Percentiles rank a stretch among this genome's conserved stretches.
These are phyloP conservation scores for Fusarium sp. DNA, from an alignment of 2,329 filamentous ascomycete genomes.

Conservation along the genomic window DNA sequence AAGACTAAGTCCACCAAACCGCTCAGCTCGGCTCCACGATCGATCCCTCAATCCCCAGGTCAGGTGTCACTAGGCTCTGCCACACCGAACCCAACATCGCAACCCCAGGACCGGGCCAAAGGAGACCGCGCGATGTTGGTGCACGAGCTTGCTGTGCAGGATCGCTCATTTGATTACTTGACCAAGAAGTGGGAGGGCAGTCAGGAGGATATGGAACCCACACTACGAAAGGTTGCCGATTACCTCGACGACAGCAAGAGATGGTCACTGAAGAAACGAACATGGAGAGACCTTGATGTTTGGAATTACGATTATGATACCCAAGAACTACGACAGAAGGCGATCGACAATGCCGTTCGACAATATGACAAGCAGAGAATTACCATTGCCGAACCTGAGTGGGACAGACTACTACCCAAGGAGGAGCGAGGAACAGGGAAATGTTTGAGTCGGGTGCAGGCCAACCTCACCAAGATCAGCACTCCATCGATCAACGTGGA, in stretches of 20 bases:
- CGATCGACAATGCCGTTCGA: conserved; percentile 70
- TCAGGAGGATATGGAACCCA: conserved; percentile 64
- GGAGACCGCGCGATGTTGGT: conserved; percentile 65
- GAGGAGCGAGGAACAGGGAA: conserved; percentile 69
- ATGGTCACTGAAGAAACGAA: conserved; percentile 66
- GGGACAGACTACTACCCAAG: conserved; percentile 69
- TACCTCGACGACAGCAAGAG: conserved; percentile 60
- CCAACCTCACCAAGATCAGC: conserved; percentile 64
- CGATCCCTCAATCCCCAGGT: conserved; percentile 65
- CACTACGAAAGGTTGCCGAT: conserved; percentile 69
- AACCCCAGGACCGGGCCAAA: conserved; percentile 64
- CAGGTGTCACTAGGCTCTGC: conserved; percentile 66
- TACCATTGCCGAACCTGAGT: conserved; percentile 65
- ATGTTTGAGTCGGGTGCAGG: conserved; percentile 70
- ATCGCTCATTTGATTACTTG: conserved; percentile 62
- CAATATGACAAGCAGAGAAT: conserved; percentile 70
- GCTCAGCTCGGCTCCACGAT: conserved; percentile 53
- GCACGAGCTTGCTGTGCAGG: conserved; percentile 68
- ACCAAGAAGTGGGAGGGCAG: conserved; percentile 62
- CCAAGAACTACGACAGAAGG: conserved; percentile 66
- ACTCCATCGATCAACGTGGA: conserved; percentile 62
- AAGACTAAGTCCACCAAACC: conserved; percentile 59
- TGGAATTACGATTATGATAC: conserved; percentile 69
- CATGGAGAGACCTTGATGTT: conserved; percentile 73
- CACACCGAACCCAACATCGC: conserved; percentile 61